Evolutionary conservation across 108 stramenopile species (phyloP).

Genomic region (Cyclotella cryptica): DNA sequence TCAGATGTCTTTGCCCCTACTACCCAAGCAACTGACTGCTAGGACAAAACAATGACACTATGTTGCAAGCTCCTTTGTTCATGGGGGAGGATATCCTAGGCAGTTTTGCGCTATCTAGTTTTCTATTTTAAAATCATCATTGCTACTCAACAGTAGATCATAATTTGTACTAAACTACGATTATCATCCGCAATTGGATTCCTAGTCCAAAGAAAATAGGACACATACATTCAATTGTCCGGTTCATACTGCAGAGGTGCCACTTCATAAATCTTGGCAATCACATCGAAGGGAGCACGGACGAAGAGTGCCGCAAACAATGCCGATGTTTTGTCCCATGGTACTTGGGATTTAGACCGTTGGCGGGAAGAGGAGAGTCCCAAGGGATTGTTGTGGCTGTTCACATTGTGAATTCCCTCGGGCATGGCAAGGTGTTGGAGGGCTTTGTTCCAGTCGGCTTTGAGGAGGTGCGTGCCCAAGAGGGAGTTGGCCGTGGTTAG

Average conservation of each 20-base stretch:
- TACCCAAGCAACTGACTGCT: too few species aligned
- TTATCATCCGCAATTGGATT: too few species aligned
- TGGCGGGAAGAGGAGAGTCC: constrained; percentile 6
- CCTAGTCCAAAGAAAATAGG: too few species aligned
- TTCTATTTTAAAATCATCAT: too few species aligned
- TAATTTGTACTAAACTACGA: too few species aligned
- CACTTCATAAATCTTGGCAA: constrained; percentile 24
- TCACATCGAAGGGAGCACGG: constrained; percentile 30
- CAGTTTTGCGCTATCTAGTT: too few species aligned
- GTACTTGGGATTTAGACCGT: background rate
- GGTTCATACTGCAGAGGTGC: constrained; percentile 15
- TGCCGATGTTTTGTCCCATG: constrained; percentile 13
- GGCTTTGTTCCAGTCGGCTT: constrained; percentile 35
- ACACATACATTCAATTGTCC: constrained; percentile 23
- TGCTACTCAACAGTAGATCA: too few species aligned
- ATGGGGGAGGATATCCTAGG: too few species aligned
- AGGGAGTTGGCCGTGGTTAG: constrained; percentile 31
- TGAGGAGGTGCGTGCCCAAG: constrained; percentile 21
- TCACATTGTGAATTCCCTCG: constrained; percentile 28
- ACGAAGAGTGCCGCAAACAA: constrained; percentile 45
- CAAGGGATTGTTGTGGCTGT: constrained; percentile 30
- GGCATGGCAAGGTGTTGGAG: constrained; percentile 31
- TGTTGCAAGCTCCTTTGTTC: too few species aligned
- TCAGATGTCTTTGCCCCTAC: too few species aligned
- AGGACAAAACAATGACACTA: too few species aligned